Percentiles rank a stretch among this genome's conserved stretches.
Evolutionary conservation across 495 filamentous ascomycete genomes (phyloP).

Genomic region (Aeminium ludgeri): DNA sequence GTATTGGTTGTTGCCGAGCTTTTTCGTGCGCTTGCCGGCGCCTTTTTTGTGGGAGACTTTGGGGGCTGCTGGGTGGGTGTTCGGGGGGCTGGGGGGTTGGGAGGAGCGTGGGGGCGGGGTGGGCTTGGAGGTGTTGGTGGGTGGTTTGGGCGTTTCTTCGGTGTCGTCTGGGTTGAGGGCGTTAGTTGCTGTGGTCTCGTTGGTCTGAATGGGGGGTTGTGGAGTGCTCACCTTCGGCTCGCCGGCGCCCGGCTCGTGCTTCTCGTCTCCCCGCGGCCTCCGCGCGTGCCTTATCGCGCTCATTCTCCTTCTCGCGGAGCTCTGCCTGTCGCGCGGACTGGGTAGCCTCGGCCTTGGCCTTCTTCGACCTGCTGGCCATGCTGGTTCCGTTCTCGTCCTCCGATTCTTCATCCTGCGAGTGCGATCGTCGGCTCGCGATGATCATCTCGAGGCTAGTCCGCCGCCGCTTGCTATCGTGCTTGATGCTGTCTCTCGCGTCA

Average conservation of each 20-base stretch:
- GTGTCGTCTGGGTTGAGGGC: background rate
- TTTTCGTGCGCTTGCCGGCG: constrained; percentile 25
- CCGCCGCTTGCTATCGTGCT: constrained; percentile 46
- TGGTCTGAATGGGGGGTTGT: background rate
- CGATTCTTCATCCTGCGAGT: constrained; percentile 40
- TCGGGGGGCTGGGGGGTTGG: constrained; percentile 10
- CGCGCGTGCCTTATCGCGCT: constrained; percentile 47
- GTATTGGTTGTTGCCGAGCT: constrained; percentile 75
- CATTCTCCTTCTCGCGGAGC: constrained; percentile 41
- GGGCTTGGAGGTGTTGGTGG: constrained; percentile 2
- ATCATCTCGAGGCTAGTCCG: constrained; percentile 55
- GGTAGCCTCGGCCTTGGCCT: constrained; percentile 44
- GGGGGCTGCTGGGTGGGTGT: constrained; percentile 7
- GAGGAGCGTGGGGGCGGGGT: constrained; percentile 15
- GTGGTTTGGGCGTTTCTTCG: constrained; percentile 14
- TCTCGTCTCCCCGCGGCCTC: constrained; percentile 63
- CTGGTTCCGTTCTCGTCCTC: constrained; percentile 43
- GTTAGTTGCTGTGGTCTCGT: constrained; percentile 7
- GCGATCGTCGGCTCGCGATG: constrained; percentile 30
- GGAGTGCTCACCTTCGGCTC: constrained; percentile 52
- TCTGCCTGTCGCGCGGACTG: constrained; percentile 60
- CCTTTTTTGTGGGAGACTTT: constrained; percentile 15
- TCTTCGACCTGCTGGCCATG: constrained; percentile 36
- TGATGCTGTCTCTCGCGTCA: constrained; percentile 26
- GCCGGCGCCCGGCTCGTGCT: constrained; percentile 51